Conservation (phyloP, 805 yeast genomes). For the Hanseniaspora thailandica region DNA sequence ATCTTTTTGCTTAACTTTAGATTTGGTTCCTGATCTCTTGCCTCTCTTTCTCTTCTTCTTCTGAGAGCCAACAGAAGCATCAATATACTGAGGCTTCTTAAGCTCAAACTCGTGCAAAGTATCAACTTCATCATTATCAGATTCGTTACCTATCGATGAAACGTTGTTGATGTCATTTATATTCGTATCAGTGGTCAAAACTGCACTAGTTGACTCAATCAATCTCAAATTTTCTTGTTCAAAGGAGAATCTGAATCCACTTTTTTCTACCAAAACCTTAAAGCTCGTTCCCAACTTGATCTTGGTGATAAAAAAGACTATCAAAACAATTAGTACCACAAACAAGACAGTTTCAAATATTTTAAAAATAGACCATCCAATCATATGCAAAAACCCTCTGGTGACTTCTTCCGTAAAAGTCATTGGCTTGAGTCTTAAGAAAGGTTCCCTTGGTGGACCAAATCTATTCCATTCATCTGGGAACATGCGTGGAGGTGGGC, state of each 20-base stretch:
- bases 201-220: constrained; percentile 16
- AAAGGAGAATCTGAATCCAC: constrained; percentile 23
- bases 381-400: background rate
- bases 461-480: constrained; percentile 18
- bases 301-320: constrained; percentile 25
- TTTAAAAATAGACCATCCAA: constrained; percentile 23
- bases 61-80: background rate
- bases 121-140: constrained; percentile 12
- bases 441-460: background rate
- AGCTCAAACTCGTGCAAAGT: constrained; percentile 4
- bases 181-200: background rate
- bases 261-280: constrained; percentile 25
- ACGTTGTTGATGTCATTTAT: background rate
- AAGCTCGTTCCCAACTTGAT: constrained; percentile 28
- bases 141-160: constrained; percentile 5
- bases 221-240: constrained; percentile 20
- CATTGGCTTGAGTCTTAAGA: background rate
- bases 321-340: constrained; percentile 26
- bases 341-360: constrained; percentile 33
- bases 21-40: constrained; percentile 16
- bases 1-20: constrained; percentile 14
- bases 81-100: constrained; percentile 2
- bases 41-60: constrained; percentile 13
- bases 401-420: background rate
- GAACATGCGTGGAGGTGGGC: background rate